A percentile compares a stretch with the other conserved stretches of the same genome.
These are phyloP conservation scores for Boletus sp. DNA, from an alignment of 768 basidiomycete species.

Conservation along the genomic window DNA sequence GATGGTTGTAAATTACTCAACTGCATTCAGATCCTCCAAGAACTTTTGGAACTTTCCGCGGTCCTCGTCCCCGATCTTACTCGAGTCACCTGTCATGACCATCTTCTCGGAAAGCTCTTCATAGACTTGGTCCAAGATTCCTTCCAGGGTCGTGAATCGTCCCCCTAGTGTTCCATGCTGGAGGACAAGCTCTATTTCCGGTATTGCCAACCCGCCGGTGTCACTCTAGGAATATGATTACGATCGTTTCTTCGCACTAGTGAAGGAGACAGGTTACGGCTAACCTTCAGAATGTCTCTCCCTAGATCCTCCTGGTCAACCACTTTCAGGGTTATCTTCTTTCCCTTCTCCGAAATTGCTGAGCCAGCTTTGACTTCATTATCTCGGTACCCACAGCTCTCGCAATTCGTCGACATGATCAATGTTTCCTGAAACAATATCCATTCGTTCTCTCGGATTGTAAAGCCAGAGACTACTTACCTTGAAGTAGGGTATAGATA, in stretches of 20 bases:
- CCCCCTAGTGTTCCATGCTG: slow-evolving; percentile 95
- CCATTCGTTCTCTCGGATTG: background rate
- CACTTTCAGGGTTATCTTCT: slow-evolving; percentile 83
- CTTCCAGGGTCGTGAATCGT: slow-evolving; percentile 96
- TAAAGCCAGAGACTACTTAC: slow-evolving; percentile 33
- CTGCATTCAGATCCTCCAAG: slow-evolving; percentile 72
- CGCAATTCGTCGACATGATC: slow-evolving; percentile 99
- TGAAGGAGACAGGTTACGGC: slow-evolving; percentile 8
- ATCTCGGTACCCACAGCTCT: slow-evolving; percentile 92
- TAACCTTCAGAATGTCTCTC: slow-evolving; percentile 91
- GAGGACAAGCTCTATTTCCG: slow-evolving; percentile 91
- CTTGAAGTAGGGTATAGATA: slow-evolving; percentile 97
- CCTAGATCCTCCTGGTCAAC: slow-evolving; percentile 91
- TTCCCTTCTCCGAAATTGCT: slow-evolving; percentile 86
- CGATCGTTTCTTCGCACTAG: background rate
- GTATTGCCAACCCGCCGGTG: slow-evolving; percentile 83
- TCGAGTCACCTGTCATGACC: slow-evolving; percentile 71
- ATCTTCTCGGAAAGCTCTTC: slow-evolving; percentile 92
- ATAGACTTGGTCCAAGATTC: slow-evolving; percentile 90
- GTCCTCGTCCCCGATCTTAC: slow-evolving; percentile 38
- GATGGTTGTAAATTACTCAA: slow-evolving; percentile 31
- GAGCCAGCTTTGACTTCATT: slow-evolving; percentile 96
- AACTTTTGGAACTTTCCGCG: slow-evolving; percentile 71
- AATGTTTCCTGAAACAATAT: slow-evolving; percentile 68
- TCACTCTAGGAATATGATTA: slow-evolving; percentile 67